Percentiles rank a stretch among this genome's conserved stretches.
Conservation (phyloP, 495 filamentous ascomycete species). For the Trichoderma orchidacearum region DNA sequence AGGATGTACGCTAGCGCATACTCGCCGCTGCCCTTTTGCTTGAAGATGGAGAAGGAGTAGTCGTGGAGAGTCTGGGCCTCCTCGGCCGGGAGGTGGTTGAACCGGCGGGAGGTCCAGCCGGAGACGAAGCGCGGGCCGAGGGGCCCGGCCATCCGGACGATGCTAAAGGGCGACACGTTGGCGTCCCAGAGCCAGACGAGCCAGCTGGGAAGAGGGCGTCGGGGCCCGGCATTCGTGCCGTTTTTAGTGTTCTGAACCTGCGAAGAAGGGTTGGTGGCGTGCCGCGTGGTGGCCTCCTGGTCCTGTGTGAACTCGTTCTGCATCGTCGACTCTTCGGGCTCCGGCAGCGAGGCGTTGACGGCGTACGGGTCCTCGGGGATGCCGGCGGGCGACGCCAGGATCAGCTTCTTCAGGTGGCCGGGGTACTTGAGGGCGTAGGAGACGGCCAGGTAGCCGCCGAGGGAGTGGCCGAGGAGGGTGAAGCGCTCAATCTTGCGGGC, state of each 20-base stretch:
- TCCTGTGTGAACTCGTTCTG: constrained; percentile 64
- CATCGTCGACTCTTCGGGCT: constrained; percentile 54
- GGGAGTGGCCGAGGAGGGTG: constrained; percentile 81
- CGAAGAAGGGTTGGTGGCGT: not conserved
- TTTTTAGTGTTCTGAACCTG: not conserved
- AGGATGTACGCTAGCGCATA: constrained; percentile 88
- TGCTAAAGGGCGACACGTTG: constrained; percentile 86
- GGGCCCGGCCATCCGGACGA: constrained; percentile 84
- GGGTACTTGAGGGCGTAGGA: constrained; percentile 95
- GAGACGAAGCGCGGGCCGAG: constrained; percentile 84
- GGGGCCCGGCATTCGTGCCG: constrained; percentile 9
- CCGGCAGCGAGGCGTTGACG: constrained; percentile 65
- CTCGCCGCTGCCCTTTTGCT: constrained; percentile 81
- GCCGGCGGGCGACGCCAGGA: constrained; percentile 85
- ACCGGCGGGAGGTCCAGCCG: constrained; percentile 86
- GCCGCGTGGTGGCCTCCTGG: constrained; percentile 41
- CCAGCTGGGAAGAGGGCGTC: constrained; percentile 65
- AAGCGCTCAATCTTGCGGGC: constrained; percentile 82
- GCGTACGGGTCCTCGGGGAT: constrained; percentile 94
- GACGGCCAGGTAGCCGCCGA: constrained; percentile 88
- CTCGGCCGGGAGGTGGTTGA: constrained; percentile 69
- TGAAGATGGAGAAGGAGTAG: constrained; percentile 92
- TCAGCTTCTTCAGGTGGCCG: constrained; percentile 84
- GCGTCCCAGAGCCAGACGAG: constrained; percentile 89
- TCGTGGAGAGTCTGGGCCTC: constrained; percentile 78